Conservation (phyloP, 768 basidiomycete species). For the Podaxis rugospora region DNA sequence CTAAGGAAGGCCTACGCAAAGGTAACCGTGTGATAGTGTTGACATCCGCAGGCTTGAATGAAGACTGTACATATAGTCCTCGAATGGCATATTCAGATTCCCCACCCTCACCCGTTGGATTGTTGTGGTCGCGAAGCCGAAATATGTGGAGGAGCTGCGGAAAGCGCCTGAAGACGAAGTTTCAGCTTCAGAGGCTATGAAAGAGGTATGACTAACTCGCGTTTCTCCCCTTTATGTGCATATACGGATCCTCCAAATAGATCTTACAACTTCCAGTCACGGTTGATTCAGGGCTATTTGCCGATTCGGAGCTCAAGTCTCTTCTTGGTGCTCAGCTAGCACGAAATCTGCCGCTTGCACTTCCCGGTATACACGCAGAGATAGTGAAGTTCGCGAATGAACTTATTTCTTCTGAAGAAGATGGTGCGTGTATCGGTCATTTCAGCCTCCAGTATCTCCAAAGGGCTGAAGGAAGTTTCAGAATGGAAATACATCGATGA, state of each 20-base stretch:
- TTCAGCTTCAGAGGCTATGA: constrained; percentile 25
- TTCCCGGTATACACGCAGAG: not conserved
- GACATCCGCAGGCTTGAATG: not conserved
- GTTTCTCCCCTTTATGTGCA: not conserved
- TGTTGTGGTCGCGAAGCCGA: constrained; percentile 28
- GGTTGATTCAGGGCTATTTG: not conserved
- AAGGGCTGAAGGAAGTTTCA: not conserved
- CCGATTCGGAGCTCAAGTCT: constrained; percentile 1
- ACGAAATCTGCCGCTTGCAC: not conserved
- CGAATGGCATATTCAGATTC: constrained; percentile 21
- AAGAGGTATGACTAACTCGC: constrained; percentile 25
- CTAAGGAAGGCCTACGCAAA: not conserved
- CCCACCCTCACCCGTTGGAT: constrained; percentile 27
- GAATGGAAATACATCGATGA: constrained; percentile 17
- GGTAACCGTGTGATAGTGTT: not conserved
- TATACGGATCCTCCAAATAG: not conserved
- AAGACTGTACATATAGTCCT: constrained; percentile 13
- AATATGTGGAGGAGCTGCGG: constrained; percentile 34
- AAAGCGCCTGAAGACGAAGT: constrained; percentile 33
- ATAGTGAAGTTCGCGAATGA: not conserved
- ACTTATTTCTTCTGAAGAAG: not conserved
- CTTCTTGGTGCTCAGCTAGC: constrained; percentile 7
- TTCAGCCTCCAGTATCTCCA: not conserved
- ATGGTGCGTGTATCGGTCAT: not conserved
- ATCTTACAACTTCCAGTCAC: not conserved